Base-by-base conservation (phyloP, 345 rosid species). In the Stellera chamaejasme region DNA sequence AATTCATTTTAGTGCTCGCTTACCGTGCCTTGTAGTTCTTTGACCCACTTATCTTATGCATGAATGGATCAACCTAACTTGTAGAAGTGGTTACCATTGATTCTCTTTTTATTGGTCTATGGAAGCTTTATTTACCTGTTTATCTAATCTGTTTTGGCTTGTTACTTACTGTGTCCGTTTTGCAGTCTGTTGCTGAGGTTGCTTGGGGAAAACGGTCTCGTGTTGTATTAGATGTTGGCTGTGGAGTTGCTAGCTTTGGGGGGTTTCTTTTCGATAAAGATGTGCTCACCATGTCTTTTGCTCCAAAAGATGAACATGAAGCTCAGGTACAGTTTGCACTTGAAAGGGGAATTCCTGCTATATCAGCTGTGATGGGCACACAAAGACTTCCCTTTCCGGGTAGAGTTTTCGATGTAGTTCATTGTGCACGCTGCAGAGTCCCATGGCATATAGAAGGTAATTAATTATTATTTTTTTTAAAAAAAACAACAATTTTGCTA, bases 361-460 rank as follows among this genome's bases (percentile, higher is more conserved):
- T 82, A 65, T 79, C 85, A 51, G 85, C 88, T 26, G 85, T 79
- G 54, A 82, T 82, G 88, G 88, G 88, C 44, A 79, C 85, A 50
- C 52, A 50, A 28, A 73, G 88, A 68, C 85, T 82, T 67, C 88
- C 88, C 42, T 82, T 64, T 70, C 88, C 85, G 11, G 79, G 76
- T 50, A 63, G 58, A 65, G 85, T 75, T 53, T 82, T 82, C 46
- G 88, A 82, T 69, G 59, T 56, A 13, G 81, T 82, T 32, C 85
- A 79, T 65, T 82, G 85, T 63, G 88, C 88, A 10, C 81, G 83
- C 15, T 82, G 88, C 54, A 78, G 85, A 55, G 88, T 82, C 12
- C 88, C 88, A 2, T 82, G 88, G 88, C 88, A 82, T 57, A 77
- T 79, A 53, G 88, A 82, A 77, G 88, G 97, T 86, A 68, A 25